A percentile compares a stretch with the other conserved stretches of the same genome.
Conservation (phyloP, 2,329 filamentous ascomycete genomes). For the Gnomoniopsis sp. region DNA sequence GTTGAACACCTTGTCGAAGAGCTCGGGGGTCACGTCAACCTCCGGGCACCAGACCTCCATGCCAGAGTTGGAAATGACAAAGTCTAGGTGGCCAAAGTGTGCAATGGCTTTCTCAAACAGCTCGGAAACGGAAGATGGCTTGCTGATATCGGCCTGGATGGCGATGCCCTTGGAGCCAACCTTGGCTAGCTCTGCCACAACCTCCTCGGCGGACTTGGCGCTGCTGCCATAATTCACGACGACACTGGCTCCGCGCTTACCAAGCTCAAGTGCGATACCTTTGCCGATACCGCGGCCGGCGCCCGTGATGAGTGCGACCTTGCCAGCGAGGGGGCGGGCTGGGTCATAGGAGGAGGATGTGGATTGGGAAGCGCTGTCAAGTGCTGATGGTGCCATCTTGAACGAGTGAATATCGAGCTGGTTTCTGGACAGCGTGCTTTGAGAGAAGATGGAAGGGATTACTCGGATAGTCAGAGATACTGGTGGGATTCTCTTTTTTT, state of each 20-base stretch:
- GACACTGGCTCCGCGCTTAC: constrained; percentile 59
- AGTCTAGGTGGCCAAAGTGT: constrained; percentile 68
- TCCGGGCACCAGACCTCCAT: constrained; percentile 70
- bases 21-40: constrained; percentile 65
- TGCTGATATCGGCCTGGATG: constrained; percentile 63
- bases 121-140: constrained; percentile 53
- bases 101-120: constrained; percentile 64
- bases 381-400: constrained; percentile 28
- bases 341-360: constrained; percentile 19
- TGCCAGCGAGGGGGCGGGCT: constrained; percentile 42
- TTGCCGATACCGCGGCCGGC: constrained; percentile 64
- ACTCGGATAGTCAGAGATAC: background rate
- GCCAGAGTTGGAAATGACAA: constrained; percentile 69
- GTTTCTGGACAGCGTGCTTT: background rate
- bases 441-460: background rate
- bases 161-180: constrained; percentile 56
- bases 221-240: constrained; percentile 66
- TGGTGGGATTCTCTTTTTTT: too few species aligned
- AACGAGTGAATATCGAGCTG: background rate
- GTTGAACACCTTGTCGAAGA: constrained; percentile 70
- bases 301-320: constrained; percentile 61
- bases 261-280: constrained; percentile 65
- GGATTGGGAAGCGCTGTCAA: background rate
- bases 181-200: constrained; percentile 51
- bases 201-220: constrained; percentile 49